A percentile compares a stretch with the other conserved stretches of the same genome.
Conservation (phyloP, 306 rosid genomes). For the Hylodesmum podocarpum region DNA sequence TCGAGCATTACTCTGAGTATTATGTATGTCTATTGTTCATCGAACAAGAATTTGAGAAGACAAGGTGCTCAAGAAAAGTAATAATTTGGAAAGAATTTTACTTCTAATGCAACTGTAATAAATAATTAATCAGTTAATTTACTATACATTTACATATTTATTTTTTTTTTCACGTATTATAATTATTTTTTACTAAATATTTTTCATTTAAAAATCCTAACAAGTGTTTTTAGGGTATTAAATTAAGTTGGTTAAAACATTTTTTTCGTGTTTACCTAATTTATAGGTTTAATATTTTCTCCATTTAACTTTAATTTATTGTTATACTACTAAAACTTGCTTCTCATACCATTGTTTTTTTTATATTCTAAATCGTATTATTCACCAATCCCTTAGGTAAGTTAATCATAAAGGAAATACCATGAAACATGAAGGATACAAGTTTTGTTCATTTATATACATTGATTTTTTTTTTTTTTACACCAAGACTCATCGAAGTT, state of each 20-base stretch:
- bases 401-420: background rate
- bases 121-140: too few species aligned
- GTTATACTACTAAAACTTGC: background rate
- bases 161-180: too few species aligned
- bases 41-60: constrained; percentile 44
- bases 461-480: background rate
- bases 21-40: constrained; percentile 31
- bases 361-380: background rate
- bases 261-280: too few species aligned
- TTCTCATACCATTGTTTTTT: background rate
- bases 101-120: too few species aligned
- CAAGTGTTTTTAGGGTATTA: too few species aligned
- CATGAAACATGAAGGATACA: background rate
- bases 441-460: background rate
- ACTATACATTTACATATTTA: too few species aligned
- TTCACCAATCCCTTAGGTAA: background rate
- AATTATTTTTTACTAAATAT: too few species aligned
- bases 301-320: background rate
- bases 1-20: constrained; percentile 40
- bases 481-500: background rate
- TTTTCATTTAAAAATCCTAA: too few species aligned
- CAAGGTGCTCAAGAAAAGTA: background rate
- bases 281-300: too few species aligned
- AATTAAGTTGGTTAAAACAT: too few species aligned
- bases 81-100: too few species aligned